Conservation (phyloP, 306 rosid genomes). For the Lablab purpureus region DNA sequence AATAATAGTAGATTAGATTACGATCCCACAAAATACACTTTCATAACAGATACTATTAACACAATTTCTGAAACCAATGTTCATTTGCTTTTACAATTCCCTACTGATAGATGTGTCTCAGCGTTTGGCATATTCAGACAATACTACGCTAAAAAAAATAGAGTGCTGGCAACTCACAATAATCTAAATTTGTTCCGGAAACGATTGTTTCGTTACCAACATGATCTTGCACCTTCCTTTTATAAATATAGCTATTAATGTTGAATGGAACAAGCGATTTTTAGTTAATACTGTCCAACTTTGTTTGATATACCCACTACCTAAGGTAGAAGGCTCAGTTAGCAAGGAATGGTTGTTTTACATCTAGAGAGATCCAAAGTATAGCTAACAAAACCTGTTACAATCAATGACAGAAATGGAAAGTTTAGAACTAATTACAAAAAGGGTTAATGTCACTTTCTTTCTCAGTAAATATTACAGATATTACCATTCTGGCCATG, state of each 20-base stretch:
- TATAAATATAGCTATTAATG: slow-evolving; percentile 21
- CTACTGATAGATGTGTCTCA: not conserved
- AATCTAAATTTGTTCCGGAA: not conserved
- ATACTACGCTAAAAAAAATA: not conserved
- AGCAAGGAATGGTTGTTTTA: not conserved
- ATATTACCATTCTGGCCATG: not conserved
- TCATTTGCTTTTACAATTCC: not conserved
- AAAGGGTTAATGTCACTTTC: slow-evolving; percentile 11
- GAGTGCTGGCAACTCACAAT: not conserved
- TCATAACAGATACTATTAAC: not conserved
- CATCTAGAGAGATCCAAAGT: slow-evolving; percentile 8
- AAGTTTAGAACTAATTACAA: not conserved
- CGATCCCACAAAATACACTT: slow-evolving; percentile 1
- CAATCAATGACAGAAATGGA: slow-evolving; percentile 12
- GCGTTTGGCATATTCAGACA: not conserved
- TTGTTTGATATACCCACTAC: not conserved
- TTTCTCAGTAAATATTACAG: slow-evolving; percentile 13
- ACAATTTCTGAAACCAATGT: not conserved
- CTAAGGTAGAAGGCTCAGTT: not conserved
- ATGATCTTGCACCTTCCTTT: slow-evolving; percentile 29
- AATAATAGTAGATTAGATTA: not conserved
- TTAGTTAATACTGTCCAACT: not conserved
- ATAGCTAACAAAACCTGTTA: slow-evolving; percentile 14
- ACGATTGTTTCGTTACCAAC: not conserved
- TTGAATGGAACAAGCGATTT: slow-evolving; percentile 10